Conservation (phyloP, 139 green algal genomes). For the Chlorella ohadii region DNA sequence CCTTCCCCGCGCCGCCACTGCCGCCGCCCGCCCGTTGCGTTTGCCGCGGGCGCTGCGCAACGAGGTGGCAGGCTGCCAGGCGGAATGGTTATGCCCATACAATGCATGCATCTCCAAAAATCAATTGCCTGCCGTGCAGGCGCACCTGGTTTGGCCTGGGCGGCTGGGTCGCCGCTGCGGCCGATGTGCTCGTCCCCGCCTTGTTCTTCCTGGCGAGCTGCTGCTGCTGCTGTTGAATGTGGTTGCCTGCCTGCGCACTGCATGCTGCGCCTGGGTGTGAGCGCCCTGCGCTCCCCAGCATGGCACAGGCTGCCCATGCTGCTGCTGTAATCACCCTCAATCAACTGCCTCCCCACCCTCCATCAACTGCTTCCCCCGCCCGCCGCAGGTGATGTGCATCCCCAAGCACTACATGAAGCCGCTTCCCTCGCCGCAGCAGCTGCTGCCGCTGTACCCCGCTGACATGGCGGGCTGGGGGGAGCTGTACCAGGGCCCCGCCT, state of each 20-base stretch:
- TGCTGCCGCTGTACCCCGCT: constrained; percentile 41
- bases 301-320: background rate
- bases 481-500: constrained; percentile 69
- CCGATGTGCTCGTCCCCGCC: constrained; percentile 51
- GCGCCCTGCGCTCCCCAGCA: too few relatives aligned
- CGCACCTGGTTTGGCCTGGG: constrained; percentile 48
- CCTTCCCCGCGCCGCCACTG: too few relatives aligned
- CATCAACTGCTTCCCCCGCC: background rate
- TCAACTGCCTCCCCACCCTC: background rate
- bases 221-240: background rate
- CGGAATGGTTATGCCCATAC: too few relatives aligned
- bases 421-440: constrained; percentile 34
- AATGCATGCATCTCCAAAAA: too few relatives aligned
- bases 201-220: constrained; percentile 48
- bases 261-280: too few relatives aligned
- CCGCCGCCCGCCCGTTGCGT: background rate
- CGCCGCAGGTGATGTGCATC: constrained; percentile 63
- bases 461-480: constrained; percentile 47
- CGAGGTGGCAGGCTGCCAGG: background rate
- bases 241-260: too few relatives aligned
- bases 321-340: background rate
- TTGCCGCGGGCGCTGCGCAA: background rate
- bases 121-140: background rate
- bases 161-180: constrained; percentile 46
- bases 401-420: constrained; percentile 79